These are phyloP conservation scores for Solanum chaucha DNA, from an alignment of 257 asterid genomes.

Conservation along the genomic window DNA sequence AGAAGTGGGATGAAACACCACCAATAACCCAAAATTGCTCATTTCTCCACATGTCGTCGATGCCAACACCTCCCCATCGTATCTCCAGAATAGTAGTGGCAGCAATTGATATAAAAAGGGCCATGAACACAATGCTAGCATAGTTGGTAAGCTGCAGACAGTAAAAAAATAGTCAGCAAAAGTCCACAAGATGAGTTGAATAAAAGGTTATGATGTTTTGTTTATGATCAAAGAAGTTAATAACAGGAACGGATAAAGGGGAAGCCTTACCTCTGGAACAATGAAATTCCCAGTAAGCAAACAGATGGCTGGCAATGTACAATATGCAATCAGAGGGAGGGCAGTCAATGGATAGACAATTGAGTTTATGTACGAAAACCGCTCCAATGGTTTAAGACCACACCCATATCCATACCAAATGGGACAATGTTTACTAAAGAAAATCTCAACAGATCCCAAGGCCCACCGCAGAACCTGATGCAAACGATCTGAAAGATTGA, in stretches of 20 bases:
- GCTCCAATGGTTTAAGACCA: slow-evolving; percentile 22
- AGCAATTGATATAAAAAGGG: slow-evolving; percentile 47
- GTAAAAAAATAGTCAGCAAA: background rate
- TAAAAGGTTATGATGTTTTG: background rate
- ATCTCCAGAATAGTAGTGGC: slow-evolving; percentile 44
- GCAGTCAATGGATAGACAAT: slow-evolving; percentile 28
- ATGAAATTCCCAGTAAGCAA: slow-evolving; percentile 27
- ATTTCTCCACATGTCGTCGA: slow-evolving; percentile 60
- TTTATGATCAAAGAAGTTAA: background rate
- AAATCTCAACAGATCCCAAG: slow-evolving; percentile 27
- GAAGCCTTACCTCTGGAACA: slow-evolving; percentile 21
- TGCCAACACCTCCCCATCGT: slow-evolving; percentile 51
- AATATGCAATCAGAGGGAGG: slow-evolving; percentile 21
- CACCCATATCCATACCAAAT: slow-evolving; percentile 32
- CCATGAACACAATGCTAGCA: slow-evolving; percentile 55
- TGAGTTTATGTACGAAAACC: slow-evolving; percentile 22
- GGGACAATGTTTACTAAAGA: slow-evolving; percentile 28
- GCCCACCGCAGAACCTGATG: slow-evolving; percentile 37
- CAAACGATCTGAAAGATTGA: slow-evolving; percentile 28
- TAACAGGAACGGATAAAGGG: background rate
- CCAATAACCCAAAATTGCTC: slow-evolving; percentile 72
- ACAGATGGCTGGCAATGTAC: slow-evolving; percentile 32
- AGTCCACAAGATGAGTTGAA: background rate
- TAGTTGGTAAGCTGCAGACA: slow-evolving; percentile 47
- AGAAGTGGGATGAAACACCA: slow-evolving; percentile 46